A percentile compares a stretch with the other conserved stretches of the same genome.
phyloP scores from a whole-genome alignment of 306 rosid genomes.

The Fragaria nilgerrensis region DNA sequence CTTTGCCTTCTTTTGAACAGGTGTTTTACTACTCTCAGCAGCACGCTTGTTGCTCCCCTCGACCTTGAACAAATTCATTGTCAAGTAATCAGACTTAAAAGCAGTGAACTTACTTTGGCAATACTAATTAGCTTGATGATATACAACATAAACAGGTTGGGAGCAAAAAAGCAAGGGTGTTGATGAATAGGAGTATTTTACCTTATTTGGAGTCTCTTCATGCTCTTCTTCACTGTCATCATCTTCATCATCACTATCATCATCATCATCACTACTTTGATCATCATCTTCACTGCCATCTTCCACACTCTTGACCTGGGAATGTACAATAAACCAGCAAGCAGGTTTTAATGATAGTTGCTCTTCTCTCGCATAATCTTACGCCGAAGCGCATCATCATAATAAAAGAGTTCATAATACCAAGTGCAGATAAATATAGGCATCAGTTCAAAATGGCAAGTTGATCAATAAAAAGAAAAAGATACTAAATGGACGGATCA shows the following conservation, averaged over 20 bases:
- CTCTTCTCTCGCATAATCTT: not conserved
- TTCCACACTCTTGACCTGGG: slow-evolving; percentile 23
- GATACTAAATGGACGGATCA: not conserved
- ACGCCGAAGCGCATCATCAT: not conserved
- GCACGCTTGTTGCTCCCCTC: slow-evolving; percentile 49
- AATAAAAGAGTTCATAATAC: not conserved
- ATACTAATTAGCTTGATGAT: slow-evolving; percentile 1
- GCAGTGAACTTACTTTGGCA: not conserved
- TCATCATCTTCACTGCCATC: slow-evolving; percentile 29
- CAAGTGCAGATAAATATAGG: not conserved
- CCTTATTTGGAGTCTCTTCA: slow-evolving; percentile 55
- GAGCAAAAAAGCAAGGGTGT: not conserved
- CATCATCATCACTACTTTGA: slow-evolving; percentile 21
- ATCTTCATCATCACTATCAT: slow-evolving; percentile 31
- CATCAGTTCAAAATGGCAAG: slow-evolving; percentile 6
- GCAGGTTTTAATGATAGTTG: not conserved
- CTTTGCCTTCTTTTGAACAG: slow-evolving; percentile 58
- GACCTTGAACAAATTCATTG: slow-evolving; percentile 25
- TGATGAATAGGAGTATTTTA: slow-evolving; percentile 6
- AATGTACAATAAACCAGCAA: slow-evolving; percentile 27
- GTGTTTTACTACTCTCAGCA: slow-evolving; percentile 39
- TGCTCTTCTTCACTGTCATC: slow-evolving; percentile 41
- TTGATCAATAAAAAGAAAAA: not conserved
- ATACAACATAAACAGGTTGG: not conserved
- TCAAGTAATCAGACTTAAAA: not conserved